These are phyloP conservation scores for Cyanidioschyzon merolae DNA, from an alignment of 23 red algal species.

Conservation along the genomic window DNA sequence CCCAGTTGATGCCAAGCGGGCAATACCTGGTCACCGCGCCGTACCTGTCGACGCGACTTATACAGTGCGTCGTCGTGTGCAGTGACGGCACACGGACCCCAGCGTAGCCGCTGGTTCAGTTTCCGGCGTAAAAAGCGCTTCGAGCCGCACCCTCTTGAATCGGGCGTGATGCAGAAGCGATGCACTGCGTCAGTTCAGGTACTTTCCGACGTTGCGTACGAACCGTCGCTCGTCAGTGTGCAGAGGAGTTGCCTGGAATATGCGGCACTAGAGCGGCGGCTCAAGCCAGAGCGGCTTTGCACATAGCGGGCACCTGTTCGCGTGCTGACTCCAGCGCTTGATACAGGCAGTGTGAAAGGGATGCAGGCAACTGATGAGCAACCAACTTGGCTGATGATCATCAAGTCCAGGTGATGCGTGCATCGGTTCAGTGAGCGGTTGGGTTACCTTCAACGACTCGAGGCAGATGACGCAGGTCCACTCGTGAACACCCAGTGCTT, in stretches of 20 bases:
- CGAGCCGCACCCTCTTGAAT: background rate
- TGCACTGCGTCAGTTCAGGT: background rate
- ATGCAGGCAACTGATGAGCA: background rate
- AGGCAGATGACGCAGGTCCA: background rate
- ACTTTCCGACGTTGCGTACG: too few relatives aligned
- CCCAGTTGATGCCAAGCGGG: too few relatives aligned
- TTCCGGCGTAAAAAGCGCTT: background rate
- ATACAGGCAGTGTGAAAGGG: background rate
- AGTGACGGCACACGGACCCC: too few relatives aligned
- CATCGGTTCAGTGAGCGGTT: background rate
- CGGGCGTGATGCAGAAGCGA: background rate
- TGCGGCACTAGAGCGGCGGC: too few relatives aligned
- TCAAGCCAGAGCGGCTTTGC: background rate
- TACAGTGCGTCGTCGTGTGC: too few relatives aligned
- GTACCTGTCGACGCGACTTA: too few relatives aligned
- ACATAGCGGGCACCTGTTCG: constrained; percentile 4
- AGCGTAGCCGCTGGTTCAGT: too few relatives aligned
- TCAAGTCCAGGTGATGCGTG: background rate
- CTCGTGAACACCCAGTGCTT: background rate
- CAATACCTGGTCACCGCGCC: too few relatives aligned
- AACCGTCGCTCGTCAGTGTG: too few relatives aligned
- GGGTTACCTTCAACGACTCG: background rate
- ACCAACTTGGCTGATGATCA: background rate
- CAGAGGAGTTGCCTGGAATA: too few relatives aligned
- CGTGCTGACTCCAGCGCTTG: background rate